phyloP scores from a whole-genome alignment of 306 rosid species.

The Clitoria ternatea region DNA sequence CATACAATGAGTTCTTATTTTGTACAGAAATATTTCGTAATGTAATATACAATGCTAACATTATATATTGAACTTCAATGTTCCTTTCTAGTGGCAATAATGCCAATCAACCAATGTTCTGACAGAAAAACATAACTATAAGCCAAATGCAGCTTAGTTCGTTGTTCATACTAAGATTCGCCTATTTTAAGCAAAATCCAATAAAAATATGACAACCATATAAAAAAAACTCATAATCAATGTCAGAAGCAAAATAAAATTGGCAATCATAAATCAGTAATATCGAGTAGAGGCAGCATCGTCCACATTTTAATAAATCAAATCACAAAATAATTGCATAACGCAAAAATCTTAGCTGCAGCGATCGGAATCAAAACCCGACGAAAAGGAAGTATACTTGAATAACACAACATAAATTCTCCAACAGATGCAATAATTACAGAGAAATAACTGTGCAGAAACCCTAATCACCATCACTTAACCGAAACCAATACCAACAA shows the following conservation, averaged over 20 bases:
- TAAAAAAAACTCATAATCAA: constrained; percentile 13
- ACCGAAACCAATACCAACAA: neutral
- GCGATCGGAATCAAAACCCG: neutral
- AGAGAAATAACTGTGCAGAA: neutral
- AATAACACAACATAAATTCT: neutral
- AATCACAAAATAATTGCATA: neutral
- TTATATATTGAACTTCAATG: neutral
- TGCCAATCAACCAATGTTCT: neutral
- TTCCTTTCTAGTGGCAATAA: neutral
- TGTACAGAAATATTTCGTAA: neutral
- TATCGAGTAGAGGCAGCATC: neutral
- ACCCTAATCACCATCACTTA: constrained; percentile 22
- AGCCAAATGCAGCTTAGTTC: neutral
- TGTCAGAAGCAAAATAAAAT: constrained; percentile 1
- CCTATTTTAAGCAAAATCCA: neutral
- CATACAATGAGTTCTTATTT: neutral
- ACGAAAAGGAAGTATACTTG: neutral
- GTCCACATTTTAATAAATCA: neutral
- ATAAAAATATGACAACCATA: neutral
- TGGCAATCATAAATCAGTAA: neutral
- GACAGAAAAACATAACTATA: neutral
- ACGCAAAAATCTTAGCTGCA: neutral
- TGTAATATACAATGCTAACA: neutral
- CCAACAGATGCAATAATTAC: neutral
- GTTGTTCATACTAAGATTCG: neutral